Evolutionary conservation across 306 rosid genomes (phyloP), one percentile per base, ranked within the genome.

Genomic region (Sindora glabra): DNA sequence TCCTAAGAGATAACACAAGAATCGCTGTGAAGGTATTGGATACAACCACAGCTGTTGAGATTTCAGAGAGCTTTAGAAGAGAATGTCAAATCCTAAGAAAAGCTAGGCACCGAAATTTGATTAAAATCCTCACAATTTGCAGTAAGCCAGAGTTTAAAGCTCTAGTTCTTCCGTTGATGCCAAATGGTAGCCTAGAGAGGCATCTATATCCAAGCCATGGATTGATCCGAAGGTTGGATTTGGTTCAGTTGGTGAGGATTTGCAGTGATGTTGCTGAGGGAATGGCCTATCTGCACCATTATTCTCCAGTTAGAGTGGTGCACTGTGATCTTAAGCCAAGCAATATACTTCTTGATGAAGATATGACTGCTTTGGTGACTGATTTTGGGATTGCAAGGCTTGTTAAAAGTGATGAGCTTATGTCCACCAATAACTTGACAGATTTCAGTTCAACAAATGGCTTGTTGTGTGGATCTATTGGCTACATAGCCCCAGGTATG

Each of bases 401-500:
- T 45, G 59, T 83, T 5, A 82, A 82, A 32, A 81, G 79, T 6
- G 75, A 72, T 27, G 79, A 76, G 32, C 48, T 19, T 6, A 7
- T 42, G 14, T 32, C 64, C 33, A 39, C 33, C 7, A 37, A 44
- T 59, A 72, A 64, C 33, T 78, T 90, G 4, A 34, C 72, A 56
- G 78, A 85, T 30, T 68, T 78, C 73, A 80, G 81, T 69, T 79
- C 95, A 15, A 82, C 88, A 57, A 74, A 86, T 55, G 94, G 90
- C 62, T 72, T 92, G 71, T 33, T 89, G 27, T 86, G 89, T 58
- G 99, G 96, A 3, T 86, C 99, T 8, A 47, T 88, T 40, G 99
- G 99, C 66, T 92, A 92, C 26, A 89, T 92, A 37, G 95, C 99
- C 70, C 99, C 96, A 8, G 99, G 96, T 92, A 78, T 39, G 82